Base-by-base conservation (phyloP, 1,139 yeast species). In the Yamadazyma atmosphaerica region DNA sequence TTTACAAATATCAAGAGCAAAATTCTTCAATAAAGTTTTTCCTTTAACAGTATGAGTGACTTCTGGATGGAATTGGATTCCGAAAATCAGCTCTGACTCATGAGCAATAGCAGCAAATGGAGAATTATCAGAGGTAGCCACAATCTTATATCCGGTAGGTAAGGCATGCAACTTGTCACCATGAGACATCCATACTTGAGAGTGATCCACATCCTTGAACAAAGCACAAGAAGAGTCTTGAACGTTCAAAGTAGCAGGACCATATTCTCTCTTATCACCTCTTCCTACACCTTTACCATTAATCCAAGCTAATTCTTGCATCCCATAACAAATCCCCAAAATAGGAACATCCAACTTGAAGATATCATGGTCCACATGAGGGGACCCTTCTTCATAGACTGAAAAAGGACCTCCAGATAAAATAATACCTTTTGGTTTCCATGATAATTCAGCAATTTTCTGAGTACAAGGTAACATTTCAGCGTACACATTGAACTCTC, bases 401-500 rank as follows among this genome's bases (percentile, higher is more conserved):
- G 98, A 90, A 81, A 88, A 92, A 39, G 99, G 99, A 47, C 96
- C 95, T 45, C 99, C 99, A 34, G 98, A 89, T 49, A 92, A 74
- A 59, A 92, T 92, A 46, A 92, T 83, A 68, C 99, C 99, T 66
- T 83, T 87, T 52, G 99, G 99, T 61, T 81, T 89, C 95, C 96
- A 92, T 44, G 82, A 70, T 57, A 94, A 78, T 54, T 92, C 98
- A 39, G 84, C 61, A 60, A 92, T 90, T 74, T 90, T 92, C 69
- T 92, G 98, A 42, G 98, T 92, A 70, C 98, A 92, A 52, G 99
- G 98, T 50, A 92, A 79, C 98, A 92, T 92, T 72, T 94, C 99
- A 50, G 98, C 98, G 68, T 94, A 92, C 51, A 92, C 92, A 65
- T 92, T 88, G 75, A 90, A 88, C 66, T 92, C 99, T 77, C 99